Evolutionary conservation across 257 asterid genomes (phyloP), one percentile per base, ranked within the genome.

Genomic region (Penstemon newberryi): DNA sequence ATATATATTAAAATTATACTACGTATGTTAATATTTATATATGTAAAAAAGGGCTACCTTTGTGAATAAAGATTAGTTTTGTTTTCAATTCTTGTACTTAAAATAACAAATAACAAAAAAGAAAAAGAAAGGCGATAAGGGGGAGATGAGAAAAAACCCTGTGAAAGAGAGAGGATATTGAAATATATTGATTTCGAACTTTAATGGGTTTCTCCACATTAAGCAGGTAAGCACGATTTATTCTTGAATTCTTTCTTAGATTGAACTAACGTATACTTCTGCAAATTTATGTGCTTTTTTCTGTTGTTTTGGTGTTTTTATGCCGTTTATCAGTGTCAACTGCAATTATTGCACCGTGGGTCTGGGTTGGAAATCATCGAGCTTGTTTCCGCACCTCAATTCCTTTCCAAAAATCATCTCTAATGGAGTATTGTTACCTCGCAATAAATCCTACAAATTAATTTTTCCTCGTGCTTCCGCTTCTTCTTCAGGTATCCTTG

Each of bases 341-440:
- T 62, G 72, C 72, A 70, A 71, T 55, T 77, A 59, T 63, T 75
- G 79, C 75, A 65, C 55, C 65, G 41, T 58, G 58, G 82, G 77
- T 8, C 59, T 83, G 51, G 81, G 85, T 19, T 82, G 84, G 90
- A 82, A 76, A 71, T 71, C 85, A 0, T 83, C 89, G 61, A 88
- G 83, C 83, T 79, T 74, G 78, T 80, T 86, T 77, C 49, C 79
- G 43, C 71, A 79, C 63, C 73, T 73, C 7, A 80, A 77, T 70
- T 77, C 72, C 4, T 33, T 25, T 8, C 65, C 84, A 40, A 60
- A 55, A 67, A 64, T 44, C 67, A 61, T 61, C 56, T 61, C 75
- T 49, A 67, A 72, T 56, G 76, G 67, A 65, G 62, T 37, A 45
- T 68, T 66, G 59, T 60, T 69, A 57, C 66, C 85, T 50, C 51